phyloP scores from a whole-genome alignment of 179 eudicot species.

The Patellifolia procumbens region DNA sequence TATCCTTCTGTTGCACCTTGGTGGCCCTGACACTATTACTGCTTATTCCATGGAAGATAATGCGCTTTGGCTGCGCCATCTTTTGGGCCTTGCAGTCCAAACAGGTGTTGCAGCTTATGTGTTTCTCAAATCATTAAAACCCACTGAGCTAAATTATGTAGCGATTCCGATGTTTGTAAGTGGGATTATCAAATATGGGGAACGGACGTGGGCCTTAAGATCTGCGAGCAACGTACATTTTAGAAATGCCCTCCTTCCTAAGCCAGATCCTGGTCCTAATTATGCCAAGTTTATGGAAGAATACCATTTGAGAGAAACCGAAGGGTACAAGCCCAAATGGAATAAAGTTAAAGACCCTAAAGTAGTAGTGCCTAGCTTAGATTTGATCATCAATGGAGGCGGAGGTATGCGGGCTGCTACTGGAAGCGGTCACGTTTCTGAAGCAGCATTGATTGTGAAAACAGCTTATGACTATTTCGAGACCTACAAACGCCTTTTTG shows the following conservation, averaged over 20 bases:
- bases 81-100: slow-evolving; percentile 36
- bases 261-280: slow-evolving; percentile 45
- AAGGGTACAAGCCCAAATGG: slow-evolving; percentile 35
- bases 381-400: too few species aligned
- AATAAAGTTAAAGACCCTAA: slow-evolving; percentile 9
- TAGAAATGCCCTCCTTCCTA: slow-evolving; percentile 35
- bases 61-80: slow-evolving; percentile 41
- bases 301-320: slow-evolving; percentile 36
- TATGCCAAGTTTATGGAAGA: slow-evolving; percentile 50
- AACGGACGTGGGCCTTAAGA: slow-evolving; percentile 37
- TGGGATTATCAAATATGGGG: slow-evolving; percentile 42
- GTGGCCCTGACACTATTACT: slow-evolving; percentile 36
- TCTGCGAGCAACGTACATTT: slow-evolving; percentile 35
- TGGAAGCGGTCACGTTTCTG: neutral
- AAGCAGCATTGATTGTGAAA: slow-evolving; percentile 4
- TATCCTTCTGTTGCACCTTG: slow-evolving; percentile 30
- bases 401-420: neutral
- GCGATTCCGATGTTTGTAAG: slow-evolving; percentile 25
- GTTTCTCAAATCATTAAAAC: slow-evolving; percentile 26
- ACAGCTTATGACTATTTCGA: slow-evolving; percentile 31
- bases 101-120: slow-evolving; percentile 26
- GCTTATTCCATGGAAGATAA: slow-evolving; percentile 38
- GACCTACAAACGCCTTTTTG: slow-evolving; percentile 43
- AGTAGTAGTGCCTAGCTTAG: slow-evolving; percentile 7
- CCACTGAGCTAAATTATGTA: slow-evolving; percentile 21